Percentiles rank a stretch among this genome's conserved stretches.
Evolutionary conservation across 2,329 filamentous ascomycete species (phyloP).

Genomic region (Daldinia sp.): DNA sequence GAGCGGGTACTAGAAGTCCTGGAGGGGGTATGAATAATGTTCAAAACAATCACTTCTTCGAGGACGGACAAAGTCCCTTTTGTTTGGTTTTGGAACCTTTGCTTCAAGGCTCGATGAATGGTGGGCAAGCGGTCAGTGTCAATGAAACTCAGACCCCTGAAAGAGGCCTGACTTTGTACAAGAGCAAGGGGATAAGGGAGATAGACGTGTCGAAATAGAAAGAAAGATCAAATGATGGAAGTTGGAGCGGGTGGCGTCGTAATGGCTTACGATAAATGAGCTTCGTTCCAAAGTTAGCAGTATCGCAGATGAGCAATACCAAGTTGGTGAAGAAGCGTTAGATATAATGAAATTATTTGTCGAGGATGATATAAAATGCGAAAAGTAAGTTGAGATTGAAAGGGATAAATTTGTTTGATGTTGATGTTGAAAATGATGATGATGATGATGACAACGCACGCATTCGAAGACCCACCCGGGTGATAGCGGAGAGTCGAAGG

Average conservation of each 20-base stretch:
- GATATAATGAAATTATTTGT: constrained; percentile 4
- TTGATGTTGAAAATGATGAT: constrained; percentile 1
- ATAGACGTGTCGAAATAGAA: constrained; percentile 9
- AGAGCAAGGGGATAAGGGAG: constrained; percentile 22
- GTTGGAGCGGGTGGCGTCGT: neutral
- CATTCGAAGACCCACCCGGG: constrained; percentile 18
- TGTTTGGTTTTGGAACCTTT: constrained; percentile 29
- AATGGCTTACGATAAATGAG: constrained; percentile 4
- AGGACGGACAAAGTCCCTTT: constrained; percentile 21
- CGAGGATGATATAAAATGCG: neutral
- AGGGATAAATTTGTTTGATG: constrained; percentile 9
- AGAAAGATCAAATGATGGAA: neutral
- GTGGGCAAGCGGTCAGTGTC: constrained; percentile 40
- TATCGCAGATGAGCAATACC: constrained; percentile 9
- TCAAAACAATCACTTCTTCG: constrained; percentile 9
- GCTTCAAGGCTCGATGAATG: constrained; percentile 37
- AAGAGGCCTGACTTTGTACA: constrained; percentile 36
- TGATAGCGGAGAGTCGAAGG: constrained; percentile 25
- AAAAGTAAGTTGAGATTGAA: neutral
- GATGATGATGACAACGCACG: constrained; percentile 21
- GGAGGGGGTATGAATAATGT: neutral
- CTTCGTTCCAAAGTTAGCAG: neutral
- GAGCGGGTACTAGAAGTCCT: constrained; percentile 42
- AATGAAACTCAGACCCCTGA: constrained; percentile 39
- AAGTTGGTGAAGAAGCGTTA: neutral